Conservation (phyloP, 352 stramenopile genomes). For the Globisporangium barbulae region DNA sequence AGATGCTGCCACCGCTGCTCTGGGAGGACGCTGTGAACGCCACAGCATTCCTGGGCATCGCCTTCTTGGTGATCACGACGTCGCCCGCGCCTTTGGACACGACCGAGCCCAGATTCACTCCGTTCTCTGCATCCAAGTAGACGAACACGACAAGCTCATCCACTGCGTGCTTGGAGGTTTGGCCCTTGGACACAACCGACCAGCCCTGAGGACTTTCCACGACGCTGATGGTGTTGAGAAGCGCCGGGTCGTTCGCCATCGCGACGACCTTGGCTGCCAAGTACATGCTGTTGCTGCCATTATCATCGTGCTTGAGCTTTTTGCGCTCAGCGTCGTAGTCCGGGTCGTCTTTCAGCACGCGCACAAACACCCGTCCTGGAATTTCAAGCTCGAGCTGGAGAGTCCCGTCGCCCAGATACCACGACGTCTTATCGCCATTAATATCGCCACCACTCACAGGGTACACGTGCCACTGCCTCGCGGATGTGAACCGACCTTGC, state of each 20-base stretch:
- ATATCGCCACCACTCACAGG: not conserved
- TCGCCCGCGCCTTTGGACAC: slow-evolving; percentile 6
- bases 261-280: slow-evolving; percentile 10
- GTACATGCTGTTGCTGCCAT: not conserved
- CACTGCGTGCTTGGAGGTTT: not conserved
- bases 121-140: not conserved
- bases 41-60: not conserved
- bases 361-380: slow-evolving; percentile 6
- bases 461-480: slow-evolving; percentile 8
- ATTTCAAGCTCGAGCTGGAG: not conserved
- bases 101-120: not conserved
- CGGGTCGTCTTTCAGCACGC: slow-evolving; percentile 2
- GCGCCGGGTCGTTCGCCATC: slow-evolving; percentile 2
- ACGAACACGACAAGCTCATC: not conserved
- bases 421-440: not conserved
- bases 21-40: not conserved
- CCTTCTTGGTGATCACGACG: slow-evolving; percentile 9
- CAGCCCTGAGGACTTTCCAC: not conserved
- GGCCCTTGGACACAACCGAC: not conserved
- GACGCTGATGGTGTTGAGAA: slow-evolving; percentile 4
- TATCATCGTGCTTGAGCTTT: not conserved
- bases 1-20: not conserved
- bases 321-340: not conserved
- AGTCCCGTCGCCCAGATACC: not conserved
- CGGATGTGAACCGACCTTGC: not conserved